Evolutionary conservation across 176 grass and related monocot species (phyloP), one percentile per base, ranked within the genome.

Genomic region (Carex scoparia): DNA sequence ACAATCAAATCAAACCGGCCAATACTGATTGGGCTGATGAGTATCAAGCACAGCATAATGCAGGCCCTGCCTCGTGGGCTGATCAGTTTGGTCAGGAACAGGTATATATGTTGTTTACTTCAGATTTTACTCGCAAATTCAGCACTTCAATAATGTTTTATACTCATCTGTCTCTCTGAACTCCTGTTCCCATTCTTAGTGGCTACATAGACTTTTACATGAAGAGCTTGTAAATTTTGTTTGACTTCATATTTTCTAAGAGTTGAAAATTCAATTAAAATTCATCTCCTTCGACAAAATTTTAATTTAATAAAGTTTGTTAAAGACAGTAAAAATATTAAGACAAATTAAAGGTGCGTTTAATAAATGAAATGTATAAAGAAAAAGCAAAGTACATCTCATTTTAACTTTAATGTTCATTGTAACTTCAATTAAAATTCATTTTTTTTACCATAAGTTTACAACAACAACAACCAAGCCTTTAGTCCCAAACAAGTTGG

Each of bases 1-100:
- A 99, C 84, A 95, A 99, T 88, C 88, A 95, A 94, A 89, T 95
- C 86, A 99, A 95, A 92, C 90, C 94, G 59, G 93, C 89, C 84
- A 95, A 88, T 87, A 86, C 88, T 87, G 87, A 88, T 88, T 99
- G 96, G 96, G 91, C 90, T 89, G 85, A 92, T 91, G 96, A 95
- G 87, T 99, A 89, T 92, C 93, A 94, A 92, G 79, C 88, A 81
- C 93, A 94, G 80, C 81, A 99, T 88, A 91, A 92, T 91, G 85
- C 85, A 85, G 89, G 85, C 86, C 78, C 96, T 57, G 90, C 88
- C 78, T 91, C 91, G 83, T 99, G 96, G 96, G 91, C 87, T 31
- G 96, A 95, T 91, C 93, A 99, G 81, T 99, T 95, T 95, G 84
- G 63, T 48, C 82, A 82, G 51, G 65, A 94, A 92, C 87, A 99